A percentile compares a stretch with the other conserved stretches of the same genome.
These are phyloP conservation scores for Cucurbita maxima DNA, from an alignment of 306 rosid genomes.

Conservation along the genomic window DNA sequence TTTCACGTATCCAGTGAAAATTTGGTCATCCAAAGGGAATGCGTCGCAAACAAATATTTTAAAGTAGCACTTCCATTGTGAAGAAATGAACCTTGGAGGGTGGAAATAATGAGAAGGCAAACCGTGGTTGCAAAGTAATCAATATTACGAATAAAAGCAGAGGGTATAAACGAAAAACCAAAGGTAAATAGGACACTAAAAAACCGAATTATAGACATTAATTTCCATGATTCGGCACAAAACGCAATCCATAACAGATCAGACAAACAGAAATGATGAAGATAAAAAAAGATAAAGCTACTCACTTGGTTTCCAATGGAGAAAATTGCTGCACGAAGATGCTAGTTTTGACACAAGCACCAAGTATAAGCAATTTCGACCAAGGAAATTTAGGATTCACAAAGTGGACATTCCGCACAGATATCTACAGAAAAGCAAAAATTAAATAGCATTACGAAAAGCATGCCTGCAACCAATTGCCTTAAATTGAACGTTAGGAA, in stretches of 20 bases:
- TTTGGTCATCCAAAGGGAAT: background rate
- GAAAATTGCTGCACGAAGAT: slow-evolving; percentile 61
- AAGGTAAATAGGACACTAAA: background rate
- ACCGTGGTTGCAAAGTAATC: background rate
- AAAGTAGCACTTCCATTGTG: background rate
- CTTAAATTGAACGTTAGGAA: background rate
- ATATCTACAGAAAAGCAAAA: slow-evolving; percentile 30
- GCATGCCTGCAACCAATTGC: background rate
- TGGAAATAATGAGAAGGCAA: background rate
- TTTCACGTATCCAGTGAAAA: background rate
- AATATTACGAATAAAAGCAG: background rate
- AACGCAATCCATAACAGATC: background rate
- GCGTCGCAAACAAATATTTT: background rate
- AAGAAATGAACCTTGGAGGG: background rate
- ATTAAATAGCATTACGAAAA: background rate
- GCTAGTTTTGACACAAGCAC: slow-evolving; percentile 72
- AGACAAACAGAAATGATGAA: slow-evolving; percentile 2
- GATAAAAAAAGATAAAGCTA: background rate
- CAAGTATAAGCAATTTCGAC: slow-evolving; percentile 72
- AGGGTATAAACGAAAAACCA: background rate
- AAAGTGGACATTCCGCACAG: slow-evolving; percentile 63
- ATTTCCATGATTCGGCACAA: background rate
- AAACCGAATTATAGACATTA: background rate
- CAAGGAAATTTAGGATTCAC: slow-evolving; percentile 62
- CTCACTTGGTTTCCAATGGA: slow-evolving; percentile 64